These are phyloP conservation scores for Linnemannia elongata DNA, from an alignment of 192 early-diverging fungal species.

Conservation along the genomic window DNA sequence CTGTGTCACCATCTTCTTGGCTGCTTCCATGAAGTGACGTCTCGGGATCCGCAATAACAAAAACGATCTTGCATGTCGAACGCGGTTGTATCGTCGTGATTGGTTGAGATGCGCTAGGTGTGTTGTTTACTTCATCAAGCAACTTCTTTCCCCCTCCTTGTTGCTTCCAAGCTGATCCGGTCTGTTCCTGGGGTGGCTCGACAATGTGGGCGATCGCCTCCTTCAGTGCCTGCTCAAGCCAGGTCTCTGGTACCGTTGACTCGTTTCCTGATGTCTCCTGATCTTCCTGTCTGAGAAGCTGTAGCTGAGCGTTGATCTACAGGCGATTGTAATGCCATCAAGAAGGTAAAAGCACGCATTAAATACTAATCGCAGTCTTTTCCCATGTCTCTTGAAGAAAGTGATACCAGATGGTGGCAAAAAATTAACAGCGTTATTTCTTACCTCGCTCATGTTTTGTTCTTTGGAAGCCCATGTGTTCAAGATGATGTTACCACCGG, in stretches of 20 bases:
- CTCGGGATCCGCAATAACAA: constrained; percentile 28
- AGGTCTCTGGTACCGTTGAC: neutral
- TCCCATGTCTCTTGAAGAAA: neutral
- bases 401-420: neutral
- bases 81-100: neutral
- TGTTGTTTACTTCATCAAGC: neutral
- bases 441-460: constrained; percentile 29
- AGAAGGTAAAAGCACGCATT: neutral
- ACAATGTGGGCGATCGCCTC: constrained; percentile 45
- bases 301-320: constrained; percentile 37
- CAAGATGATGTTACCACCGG: constrained; percentile 14
- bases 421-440: neutral
- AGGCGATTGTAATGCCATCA: neutral
- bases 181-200: constrained; percentile 15
- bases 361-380: neutral
- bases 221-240: constrained; percentile 35
- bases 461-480: constrained; percentile 33
- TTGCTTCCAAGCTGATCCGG: neutral
- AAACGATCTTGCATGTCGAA: constrained; percentile 20
- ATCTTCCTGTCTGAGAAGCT: constrained; percentile 28
- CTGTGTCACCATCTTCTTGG: neutral
- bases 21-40: neutral
- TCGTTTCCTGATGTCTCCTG: neutral
- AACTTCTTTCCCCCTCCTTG: neutral
- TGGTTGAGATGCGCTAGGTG: neutral